Base-by-base conservation (phyloP, 306 rosid species). In the Elaeagnus macrophylla region DNA sequence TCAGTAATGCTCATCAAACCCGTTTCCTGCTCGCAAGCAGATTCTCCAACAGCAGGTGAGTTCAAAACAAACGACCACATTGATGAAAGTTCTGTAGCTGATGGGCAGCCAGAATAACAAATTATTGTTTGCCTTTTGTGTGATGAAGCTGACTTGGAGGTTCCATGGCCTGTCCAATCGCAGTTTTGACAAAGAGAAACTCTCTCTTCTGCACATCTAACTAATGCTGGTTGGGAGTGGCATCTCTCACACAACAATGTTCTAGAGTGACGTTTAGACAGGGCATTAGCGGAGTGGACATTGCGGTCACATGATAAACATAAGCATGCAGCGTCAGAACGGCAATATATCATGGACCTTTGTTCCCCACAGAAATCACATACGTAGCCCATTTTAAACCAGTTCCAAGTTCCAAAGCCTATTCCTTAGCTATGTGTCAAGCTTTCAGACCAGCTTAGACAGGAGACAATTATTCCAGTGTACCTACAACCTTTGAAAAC, bases 231-330 rank as follows among this genome's bases (percentile, higher is more conserved):
- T 62, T 85, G 88, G 12, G 75, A 71, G 68, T 82, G 83, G 51
- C 99, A 93, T 59, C 90, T 81, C 70, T 88, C 99, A 40, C 99
- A 93, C 32, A 93, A 16, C 43, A 93, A 93, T 1, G 83, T 80
- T 70, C 99, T 82, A 0, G 80, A 72, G 67, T 93, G 99, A 49
- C 99, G 96, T 79, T 60, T 82, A 6, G 99, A 93, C 55, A 93
- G 76, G 43, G 94, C 89, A 65, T 93, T 93, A 42, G 99, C 99
- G 14, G 96, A 87, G 71, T 93, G 99, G 57, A 93, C 96, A 70
- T 73, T 82, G 14, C 99, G 83, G 67, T 93, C 99, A 37, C 99
- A 93, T 1, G 95, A 88, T 62, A 93, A 77, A 67, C 99, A 93
- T 55, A 93, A 79, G 73, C 86, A 85, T 2, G 99, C 99, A 25